Conservation (phyloP, 257 asterid species). For the Scutellaria baicalensis region DNA sequence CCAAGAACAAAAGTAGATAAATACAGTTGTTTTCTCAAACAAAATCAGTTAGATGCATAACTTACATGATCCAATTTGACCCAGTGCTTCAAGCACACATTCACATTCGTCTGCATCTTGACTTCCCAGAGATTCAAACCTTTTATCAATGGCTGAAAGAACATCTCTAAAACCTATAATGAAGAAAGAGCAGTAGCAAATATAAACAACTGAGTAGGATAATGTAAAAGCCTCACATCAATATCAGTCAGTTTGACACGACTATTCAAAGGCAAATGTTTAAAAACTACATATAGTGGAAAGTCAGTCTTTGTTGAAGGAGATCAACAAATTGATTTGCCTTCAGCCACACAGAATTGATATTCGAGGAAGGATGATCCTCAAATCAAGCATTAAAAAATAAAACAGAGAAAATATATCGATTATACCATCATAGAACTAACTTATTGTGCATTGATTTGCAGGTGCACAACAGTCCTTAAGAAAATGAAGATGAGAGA, state of each 20-base stretch:
- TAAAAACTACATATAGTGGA: background rate
- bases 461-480: background rate
- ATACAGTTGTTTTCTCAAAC: background rate
- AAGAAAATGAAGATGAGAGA: no score
- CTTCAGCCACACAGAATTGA: background rate
- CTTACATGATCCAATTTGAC: slow-evolving; percentile 92
- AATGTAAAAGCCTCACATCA: background rate
- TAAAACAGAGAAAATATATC: background rate
- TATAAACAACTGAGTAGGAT: background rate
- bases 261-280: background rate
- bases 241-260: background rate
- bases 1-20: background rate
- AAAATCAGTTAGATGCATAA: slow-evolving; percentile 16
- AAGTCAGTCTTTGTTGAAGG: background rate
- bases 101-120: slow-evolving; percentile 81
- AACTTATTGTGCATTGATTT: background rate
- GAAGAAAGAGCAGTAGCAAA: slow-evolving; percentile 15
- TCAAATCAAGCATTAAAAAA: background rate
- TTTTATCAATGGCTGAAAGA: slow-evolving; percentile 64
- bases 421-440: background rate
- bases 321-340: background rate
- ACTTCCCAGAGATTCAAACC: slow-evolving; percentile 52
- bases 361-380: background rate
- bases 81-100: slow-evolving; percentile 92
- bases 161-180: slow-evolving; percentile 50